A percentile compares a stretch with the other conserved stretches of the same genome.
phyloP scores from a whole-genome alignment of 176 grass and related monocot species.

The Poa pratensis region DNA sequence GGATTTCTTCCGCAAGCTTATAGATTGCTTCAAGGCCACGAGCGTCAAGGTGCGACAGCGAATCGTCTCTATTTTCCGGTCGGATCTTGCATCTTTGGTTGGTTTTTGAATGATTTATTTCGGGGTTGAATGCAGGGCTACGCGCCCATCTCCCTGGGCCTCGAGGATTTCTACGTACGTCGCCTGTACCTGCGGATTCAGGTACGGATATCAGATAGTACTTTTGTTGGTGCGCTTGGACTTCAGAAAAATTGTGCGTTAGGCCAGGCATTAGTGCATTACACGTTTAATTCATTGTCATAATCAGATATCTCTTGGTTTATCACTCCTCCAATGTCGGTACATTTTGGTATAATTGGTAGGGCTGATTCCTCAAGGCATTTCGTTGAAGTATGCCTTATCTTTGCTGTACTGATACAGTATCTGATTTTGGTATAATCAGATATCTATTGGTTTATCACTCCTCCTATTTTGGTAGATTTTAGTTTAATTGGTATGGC shows the following conservation, averaged over 20 bases:
- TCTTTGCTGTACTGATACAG: too few relatives aligned
- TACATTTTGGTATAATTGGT: not conserved
- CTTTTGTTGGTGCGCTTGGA: constrained; percentile 36
- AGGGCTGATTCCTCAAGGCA: not conserved
- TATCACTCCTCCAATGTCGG: not conserved
- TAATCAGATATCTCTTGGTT: not conserved
- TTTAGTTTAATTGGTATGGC: not conserved
- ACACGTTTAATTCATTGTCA: not conserved
- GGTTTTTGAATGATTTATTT: constrained; percentile 41
- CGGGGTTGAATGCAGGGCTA: constrained; percentile 55
- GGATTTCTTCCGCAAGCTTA: constrained; percentile 63
- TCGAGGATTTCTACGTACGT: constrained; percentile 88
- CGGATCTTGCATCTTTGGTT: constrained; percentile 53
- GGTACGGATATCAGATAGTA: constrained; percentile 43
- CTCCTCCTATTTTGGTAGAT: not conserved
- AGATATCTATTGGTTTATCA: not conserved
- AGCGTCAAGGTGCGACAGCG: constrained; percentile 53
- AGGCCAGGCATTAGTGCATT: not conserved
- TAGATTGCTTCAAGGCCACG: not conserved
- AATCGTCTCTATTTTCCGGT: not conserved
- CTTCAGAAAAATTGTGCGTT: not conserved
- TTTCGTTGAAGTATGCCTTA: not conserved
- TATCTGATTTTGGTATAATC: too few relatives aligned
- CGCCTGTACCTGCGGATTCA: constrained; percentile 88
- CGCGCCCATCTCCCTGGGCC: constrained; percentile 77